phyloP scores from a whole-genome alignment of 257 asterid species.

The Verbascum thapsus region DNA sequence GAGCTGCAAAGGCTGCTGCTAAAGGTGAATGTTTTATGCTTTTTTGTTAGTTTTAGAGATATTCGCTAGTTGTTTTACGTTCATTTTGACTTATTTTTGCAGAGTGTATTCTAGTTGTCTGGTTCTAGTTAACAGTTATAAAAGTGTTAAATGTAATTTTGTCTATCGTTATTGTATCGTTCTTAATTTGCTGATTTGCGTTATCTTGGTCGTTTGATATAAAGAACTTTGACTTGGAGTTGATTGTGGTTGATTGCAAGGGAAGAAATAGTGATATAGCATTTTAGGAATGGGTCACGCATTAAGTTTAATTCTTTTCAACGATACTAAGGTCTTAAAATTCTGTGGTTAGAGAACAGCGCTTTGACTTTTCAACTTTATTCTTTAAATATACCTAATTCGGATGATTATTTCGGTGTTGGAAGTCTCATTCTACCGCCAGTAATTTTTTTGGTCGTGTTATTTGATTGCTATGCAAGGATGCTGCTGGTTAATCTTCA shows the following conservation, averaged over 20 bases:
- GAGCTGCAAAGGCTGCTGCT: slow-evolving; percentile 77
- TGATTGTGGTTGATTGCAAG: background rate
- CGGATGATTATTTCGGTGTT: background rate
- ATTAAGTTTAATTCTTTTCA: background rate
- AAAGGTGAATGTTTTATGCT: slow-evolving; percentile 42
- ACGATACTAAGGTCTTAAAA: background rate
- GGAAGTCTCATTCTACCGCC: slow-evolving; percentile 5
- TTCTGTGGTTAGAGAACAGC: slow-evolving; percentile 12
- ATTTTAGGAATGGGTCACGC: background rate
- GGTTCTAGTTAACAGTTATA: slow-evolving; percentile 5
- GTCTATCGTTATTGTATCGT: background rate
- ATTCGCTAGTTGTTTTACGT: background rate
- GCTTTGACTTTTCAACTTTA: slow-evolving; percentile 2
- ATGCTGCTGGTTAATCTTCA: slow-evolving; percentile 1
- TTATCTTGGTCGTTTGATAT: background rate
- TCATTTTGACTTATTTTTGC: background rate
- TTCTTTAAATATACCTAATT: slow-evolving; percentile 7
- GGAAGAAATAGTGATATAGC: background rate
- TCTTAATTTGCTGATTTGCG: slow-evolving; percentile 8
- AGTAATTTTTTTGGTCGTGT: slow-evolving; percentile 2
- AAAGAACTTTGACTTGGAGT: background rate
- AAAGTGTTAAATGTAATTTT: background rate
- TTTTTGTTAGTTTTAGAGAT: slow-evolving; percentile 4
- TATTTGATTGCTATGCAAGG: slow-evolving; percentile 9
- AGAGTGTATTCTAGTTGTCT: slow-evolving; percentile 6